Conservation (phyloP, 345 rosid genomes). For the Eucalyptus cloeziana region DNA sequence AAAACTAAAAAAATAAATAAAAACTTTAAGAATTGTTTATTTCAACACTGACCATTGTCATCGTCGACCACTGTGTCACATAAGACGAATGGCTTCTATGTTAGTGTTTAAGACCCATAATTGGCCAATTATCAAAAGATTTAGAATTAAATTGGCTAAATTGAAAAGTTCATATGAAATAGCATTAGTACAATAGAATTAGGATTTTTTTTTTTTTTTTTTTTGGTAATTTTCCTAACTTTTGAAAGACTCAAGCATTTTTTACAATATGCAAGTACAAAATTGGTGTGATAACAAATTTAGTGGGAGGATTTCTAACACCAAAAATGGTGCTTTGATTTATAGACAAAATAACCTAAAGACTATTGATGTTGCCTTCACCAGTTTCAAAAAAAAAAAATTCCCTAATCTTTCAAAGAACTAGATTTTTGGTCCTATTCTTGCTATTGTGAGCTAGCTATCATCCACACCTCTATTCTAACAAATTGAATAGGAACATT, state of each 20-base stretch:
- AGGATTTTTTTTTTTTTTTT: not conserved
- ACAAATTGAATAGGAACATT: too few species aligned
- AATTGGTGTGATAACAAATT: not conserved
- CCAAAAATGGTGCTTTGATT: not conserved
- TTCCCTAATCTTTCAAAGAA: not conserved
- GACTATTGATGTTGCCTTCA: not conserved
- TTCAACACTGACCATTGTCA: too few species aligned
- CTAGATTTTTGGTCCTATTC: not conserved
- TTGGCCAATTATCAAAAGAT: too few species aligned
- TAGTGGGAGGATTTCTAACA: not conserved
- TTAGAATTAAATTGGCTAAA: too few species aligned
- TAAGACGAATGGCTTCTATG: too few species aligned
- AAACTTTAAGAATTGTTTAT: too few species aligned
- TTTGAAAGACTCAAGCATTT: not conserved
- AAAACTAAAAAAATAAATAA: too few species aligned
- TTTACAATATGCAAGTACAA: not conserved
- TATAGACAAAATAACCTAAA: not conserved
- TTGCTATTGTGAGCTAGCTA: not conserved
- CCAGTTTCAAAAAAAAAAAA: not conserved
- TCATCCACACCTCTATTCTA: not conserved
- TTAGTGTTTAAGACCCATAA: too few species aligned
- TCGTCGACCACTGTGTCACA: too few species aligned
- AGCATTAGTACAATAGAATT: too few species aligned
- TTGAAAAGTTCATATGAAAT: too few species aligned
- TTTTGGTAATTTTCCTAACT: not conserved